Conservation (phyloP, 805 yeast genomes). For the Metschnikowia noctiluminum region DNA sequence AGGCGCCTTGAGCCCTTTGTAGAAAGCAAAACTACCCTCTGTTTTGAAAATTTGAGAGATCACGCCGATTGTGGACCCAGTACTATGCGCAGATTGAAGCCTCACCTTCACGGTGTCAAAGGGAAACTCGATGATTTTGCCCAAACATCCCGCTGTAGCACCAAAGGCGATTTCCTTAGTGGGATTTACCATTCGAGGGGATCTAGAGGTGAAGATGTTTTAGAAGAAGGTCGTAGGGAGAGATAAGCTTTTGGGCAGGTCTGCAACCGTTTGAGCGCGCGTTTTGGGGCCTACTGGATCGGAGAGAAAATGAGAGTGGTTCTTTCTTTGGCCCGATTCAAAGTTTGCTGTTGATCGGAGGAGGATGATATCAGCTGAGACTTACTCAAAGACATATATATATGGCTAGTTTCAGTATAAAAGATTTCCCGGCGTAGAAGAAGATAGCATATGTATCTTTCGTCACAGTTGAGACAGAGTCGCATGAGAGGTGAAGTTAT, state of each 20-base stretch:
- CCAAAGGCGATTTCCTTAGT: slow-evolving; percentile 46
- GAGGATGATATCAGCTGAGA: no score
- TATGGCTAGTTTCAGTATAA: no score
- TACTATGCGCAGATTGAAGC: slow-evolving; percentile 53
- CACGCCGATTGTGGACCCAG: slow-evolving; percentile 60
- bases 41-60: slow-evolving; percentile 54
- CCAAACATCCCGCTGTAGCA: slow-evolving; percentile 72
- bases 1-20: slow-evolving; percentile 78
- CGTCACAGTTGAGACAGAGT: no score
- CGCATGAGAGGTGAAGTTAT: no score
- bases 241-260: not conserved
- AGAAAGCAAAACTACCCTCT: slow-evolving; percentile 70
- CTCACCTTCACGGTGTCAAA: slow-evolving; percentile 91
- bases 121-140: slow-evolving; percentile 85
- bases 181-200: slow-evolving; percentile 16
- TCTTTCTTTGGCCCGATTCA: no score
- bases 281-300: not conserved
- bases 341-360: no score
- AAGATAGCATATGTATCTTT: no score
- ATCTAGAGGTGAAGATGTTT: not conserved
- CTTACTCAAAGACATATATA: no score
- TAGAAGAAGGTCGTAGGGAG: not conserved
- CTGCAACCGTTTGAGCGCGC: slow-evolving; percentile 3
- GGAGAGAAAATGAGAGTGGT: not conserved
- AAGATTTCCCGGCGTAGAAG: no score